Percentiles rank a stretch among this genome's conserved stretches.
Conservation (phyloP, 2,329 filamentous ascomycete genomes). For the Aspergillus sp. region DNA sequence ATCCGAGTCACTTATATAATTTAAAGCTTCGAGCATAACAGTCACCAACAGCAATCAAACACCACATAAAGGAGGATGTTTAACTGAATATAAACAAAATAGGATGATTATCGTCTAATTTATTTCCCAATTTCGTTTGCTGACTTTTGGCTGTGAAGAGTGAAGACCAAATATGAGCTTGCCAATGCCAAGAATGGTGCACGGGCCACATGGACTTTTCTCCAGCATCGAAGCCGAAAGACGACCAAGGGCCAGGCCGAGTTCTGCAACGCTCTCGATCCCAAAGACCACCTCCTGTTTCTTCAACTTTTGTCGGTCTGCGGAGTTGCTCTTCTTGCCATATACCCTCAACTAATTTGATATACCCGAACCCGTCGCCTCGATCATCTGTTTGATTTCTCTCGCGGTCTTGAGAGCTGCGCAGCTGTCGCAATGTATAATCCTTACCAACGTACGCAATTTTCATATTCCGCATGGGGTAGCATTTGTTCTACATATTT, state of each 20-base stretch:
- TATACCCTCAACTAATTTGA: background rate
- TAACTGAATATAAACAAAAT: too few species aligned
- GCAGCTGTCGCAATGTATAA: constrained; percentile 41
- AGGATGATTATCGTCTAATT: too few species aligned
- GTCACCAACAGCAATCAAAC: background rate
- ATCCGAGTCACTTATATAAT: background rate
- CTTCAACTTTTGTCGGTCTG: background rate
- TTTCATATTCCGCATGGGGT: background rate
- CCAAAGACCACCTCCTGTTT: background rate
- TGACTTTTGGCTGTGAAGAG: too few species aligned
- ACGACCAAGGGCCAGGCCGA: background rate
- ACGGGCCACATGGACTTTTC: constrained; percentile 20
- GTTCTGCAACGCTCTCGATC: background rate
- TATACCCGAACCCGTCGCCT: background rate
- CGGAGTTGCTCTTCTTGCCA: background rate
- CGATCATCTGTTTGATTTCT: background rate
- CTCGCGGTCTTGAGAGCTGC: constrained; percentile 11
- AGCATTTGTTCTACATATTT: background rate
- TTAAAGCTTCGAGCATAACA: background rate
- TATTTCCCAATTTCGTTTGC: background rate
- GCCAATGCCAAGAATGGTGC: constrained; percentile 10
- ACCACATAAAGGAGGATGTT: background rate
- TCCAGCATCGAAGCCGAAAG: constrained; percentile 13
- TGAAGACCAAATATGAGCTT: background rate
- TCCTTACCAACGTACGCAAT: constrained; percentile 42